A percentile compares a stretch with the other conserved stretches of the same genome.
These are phyloP conservation scores for Zelopaecilomyces penicillatus DNA, from an alignment of 2,329 filamentous ascomycete species.

Conservation along the genomic window DNA sequence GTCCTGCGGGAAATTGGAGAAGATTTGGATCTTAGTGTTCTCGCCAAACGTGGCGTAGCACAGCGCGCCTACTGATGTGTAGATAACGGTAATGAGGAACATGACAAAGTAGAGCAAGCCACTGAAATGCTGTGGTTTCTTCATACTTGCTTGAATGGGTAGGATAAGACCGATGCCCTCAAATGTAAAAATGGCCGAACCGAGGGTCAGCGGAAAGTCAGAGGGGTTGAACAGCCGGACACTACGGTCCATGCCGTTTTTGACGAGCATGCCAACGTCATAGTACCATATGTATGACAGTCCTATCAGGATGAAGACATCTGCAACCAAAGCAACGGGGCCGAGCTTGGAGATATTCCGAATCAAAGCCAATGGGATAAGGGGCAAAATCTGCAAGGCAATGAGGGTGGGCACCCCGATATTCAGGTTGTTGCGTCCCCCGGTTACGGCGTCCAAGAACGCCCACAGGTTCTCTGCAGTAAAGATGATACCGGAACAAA, in stretches of 20 bases:
- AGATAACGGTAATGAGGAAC: slow-evolving; percentile 64
- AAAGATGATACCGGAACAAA: slow-evolving; percentile 70
- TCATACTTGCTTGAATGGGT: slow-evolving; percentile 70
- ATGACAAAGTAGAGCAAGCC: slow-evolving; percentile 60
- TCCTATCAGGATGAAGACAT: slow-evolving; percentile 63
- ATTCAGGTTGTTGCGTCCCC: slow-evolving; percentile 40
- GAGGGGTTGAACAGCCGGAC: slow-evolving; percentile 63
- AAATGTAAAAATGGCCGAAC: slow-evolving; percentile 69
- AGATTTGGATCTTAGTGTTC: slow-evolving; percentile 62
- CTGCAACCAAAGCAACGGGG: slow-evolving; percentile 58
- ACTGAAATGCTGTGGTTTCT: slow-evolving; percentile 58
- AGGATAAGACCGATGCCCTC: slow-evolving; percentile 71
- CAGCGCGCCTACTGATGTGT: slow-evolving; percentile 62
- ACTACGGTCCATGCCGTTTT: slow-evolving; percentile 47
- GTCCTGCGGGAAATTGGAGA: slow-evolving; percentile 65
- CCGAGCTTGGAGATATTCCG: slow-evolving; percentile 69
- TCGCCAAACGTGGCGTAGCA: slow-evolving; percentile 68
- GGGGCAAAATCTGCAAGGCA: slow-evolving; percentile 52
- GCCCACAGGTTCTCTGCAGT: slow-evolving; percentile 65
- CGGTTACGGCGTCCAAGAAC: slow-evolving; percentile 55
- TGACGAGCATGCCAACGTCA: slow-evolving; percentile 50
- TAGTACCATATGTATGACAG: slow-evolving; percentile 67
- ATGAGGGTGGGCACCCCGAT: slow-evolving; percentile 50
- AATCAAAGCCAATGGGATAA: slow-evolving; percentile 61
- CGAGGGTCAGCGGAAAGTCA: slow-evolving; percentile 62